A percentile compares a stretch with the other conserved stretches of the same genome.
These are phyloP conservation scores for Phycomyces blakesleeanus DNA, from an alignment of 192 early-diverging fungal genomes.

Conservation along the genomic window DNA sequence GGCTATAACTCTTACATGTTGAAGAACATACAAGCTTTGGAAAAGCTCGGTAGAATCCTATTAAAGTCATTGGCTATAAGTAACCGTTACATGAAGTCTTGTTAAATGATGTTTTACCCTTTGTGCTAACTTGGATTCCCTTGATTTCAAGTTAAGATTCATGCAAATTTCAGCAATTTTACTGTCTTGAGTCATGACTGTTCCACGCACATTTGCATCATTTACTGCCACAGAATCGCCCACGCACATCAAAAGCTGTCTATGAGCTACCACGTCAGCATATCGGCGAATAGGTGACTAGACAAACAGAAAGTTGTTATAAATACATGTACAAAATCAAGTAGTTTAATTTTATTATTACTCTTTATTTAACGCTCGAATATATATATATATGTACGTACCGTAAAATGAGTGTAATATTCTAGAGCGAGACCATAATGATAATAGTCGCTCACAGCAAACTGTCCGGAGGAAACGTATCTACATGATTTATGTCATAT, in stretches of 20 bases:
- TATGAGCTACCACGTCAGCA: constrained; percentile 76
- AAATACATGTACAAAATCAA: too few species aligned
- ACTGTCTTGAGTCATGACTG: constrained; percentile 32
- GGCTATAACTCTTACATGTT: constrained; percentile 37
- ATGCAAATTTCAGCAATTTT: constrained; percentile 41
- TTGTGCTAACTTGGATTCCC: constrained; percentile 74
- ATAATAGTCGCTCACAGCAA: constrained; percentile 40
- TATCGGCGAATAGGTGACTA: constrained; percentile 76
- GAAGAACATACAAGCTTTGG: constrained; percentile 65
- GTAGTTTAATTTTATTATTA: too few species aligned
- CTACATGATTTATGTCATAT: constrained; percentile 9
- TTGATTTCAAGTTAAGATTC: constrained; percentile 65
- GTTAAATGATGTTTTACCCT: constrained; percentile 26
- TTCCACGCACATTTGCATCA: constrained; percentile 10
- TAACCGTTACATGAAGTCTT: not conserved
- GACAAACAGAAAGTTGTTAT: not conserved
- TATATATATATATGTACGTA: too few species aligned
- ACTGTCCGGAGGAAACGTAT: constrained; percentile 62
- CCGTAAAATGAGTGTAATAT: constrained; percentile 80
- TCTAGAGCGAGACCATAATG: constrained; percentile 77
- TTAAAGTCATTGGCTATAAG: not conserved
- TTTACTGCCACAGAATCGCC: not conserved
- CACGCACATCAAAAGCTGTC: constrained; percentile 58
- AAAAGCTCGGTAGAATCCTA: constrained; percentile 77
- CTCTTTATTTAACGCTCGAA: too few species aligned